phyloP scores from a whole-genome alignment of 2,329 filamentous ascomycete genomes.

The Calonectria ilicicola region DNA sequence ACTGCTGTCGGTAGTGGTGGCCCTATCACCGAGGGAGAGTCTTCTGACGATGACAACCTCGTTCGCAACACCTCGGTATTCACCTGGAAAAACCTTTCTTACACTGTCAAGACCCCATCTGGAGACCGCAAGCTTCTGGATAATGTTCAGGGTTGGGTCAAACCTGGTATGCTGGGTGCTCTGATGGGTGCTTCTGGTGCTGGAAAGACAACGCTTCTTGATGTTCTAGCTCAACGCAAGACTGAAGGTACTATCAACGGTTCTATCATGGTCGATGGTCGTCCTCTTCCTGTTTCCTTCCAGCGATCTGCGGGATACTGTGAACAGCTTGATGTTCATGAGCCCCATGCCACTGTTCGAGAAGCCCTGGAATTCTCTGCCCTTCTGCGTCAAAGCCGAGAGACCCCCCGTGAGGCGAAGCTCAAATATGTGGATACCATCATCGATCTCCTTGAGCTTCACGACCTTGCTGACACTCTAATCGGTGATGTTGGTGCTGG shows the following conservation, averaged over 20 bases:
- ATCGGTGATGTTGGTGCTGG: slow-evolving; percentile 64
- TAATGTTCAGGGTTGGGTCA: slow-evolving; percentile 86
- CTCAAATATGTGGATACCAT: slow-evolving; percentile 82
- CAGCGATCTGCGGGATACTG: slow-evolving; percentile 85
- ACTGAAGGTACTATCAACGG: slow-evolving; percentile 82
- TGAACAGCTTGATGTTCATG: slow-evolving; percentile 84
- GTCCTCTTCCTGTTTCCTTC: slow-evolving; percentile 77
- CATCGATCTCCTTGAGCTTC: slow-evolving; percentile 71
- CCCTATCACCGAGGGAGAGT: slow-evolving; percentile 27
- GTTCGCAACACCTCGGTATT: slow-evolving; percentile 76
- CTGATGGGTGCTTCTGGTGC: slow-evolving; percentile 87
- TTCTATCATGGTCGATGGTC: slow-evolving; percentile 81
- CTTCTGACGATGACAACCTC: slow-evolving; percentile 52
- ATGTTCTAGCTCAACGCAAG: slow-evolving; percentile 83
- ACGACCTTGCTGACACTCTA: slow-evolving; percentile 60
- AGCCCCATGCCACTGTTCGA: slow-evolving; percentile 78
- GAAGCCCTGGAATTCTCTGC: slow-evolving; percentile 83
- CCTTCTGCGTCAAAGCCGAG: slow-evolving; percentile 76
- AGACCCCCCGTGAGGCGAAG: slow-evolving; percentile 75
- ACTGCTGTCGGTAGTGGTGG: slow-evolving; percentile 18
- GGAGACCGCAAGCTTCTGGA: slow-evolving; percentile 79
- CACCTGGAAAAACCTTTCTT: slow-evolving; percentile 80
- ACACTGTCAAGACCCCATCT: slow-evolving; percentile 72
- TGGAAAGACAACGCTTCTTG: slow-evolving; percentile 87
- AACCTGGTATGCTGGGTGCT: slow-evolving; percentile 81